Evolutionary conservation across 768 basidiomycete genomes (phyloP).

Genomic region (Hysterangium stoloniferum): DNA sequence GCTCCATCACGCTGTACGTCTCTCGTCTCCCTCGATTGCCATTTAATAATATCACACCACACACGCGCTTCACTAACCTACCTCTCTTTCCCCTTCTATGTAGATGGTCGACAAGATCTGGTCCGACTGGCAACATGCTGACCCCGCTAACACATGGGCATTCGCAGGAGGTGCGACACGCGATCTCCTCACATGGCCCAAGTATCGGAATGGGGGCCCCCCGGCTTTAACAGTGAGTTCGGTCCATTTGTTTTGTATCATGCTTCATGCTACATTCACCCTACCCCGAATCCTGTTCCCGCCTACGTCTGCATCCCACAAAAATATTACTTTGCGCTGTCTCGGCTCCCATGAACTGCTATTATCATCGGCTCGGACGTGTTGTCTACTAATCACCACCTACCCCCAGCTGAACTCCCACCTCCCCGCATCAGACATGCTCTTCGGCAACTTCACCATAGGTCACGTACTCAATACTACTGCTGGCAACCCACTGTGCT

Average conservation of each 20-base stretch:
- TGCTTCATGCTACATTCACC: too few species aligned
- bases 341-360: background rate
- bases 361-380: background rate
- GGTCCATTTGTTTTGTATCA: background rate
- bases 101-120: conserved; percentile 32
- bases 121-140: conserved; percentile 28
- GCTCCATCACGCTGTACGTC: conserved; percentile 27
- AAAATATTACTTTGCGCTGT: too few species aligned
- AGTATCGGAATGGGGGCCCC: conserved; percentile 21
- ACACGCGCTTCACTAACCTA: background rate
- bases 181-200: conserved; percentile 18
- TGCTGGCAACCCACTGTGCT: conserved; percentile 25
- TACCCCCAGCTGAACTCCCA: conserved; percentile 20
- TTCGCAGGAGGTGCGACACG: conserved; percentile 27
- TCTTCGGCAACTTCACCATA: conserved; percentile 17
- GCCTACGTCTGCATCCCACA: too few species aligned
- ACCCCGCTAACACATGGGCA: conserved; percentile 19
- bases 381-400: background rate
- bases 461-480: conserved; percentile 26
- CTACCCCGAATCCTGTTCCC: too few species aligned
- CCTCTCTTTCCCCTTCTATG: background rate
- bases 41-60: background rate
- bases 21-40: background rate
- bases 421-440: conserved; percentile 24
- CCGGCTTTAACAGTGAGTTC: conserved; percentile 20